Percentiles rank a stretch among this genome's conserved stretches.
These are phyloP conservation scores for Lenzites betulinus DNA, from an alignment of 768 basidiomycete genomes.

Conservation along the genomic window DNA sequence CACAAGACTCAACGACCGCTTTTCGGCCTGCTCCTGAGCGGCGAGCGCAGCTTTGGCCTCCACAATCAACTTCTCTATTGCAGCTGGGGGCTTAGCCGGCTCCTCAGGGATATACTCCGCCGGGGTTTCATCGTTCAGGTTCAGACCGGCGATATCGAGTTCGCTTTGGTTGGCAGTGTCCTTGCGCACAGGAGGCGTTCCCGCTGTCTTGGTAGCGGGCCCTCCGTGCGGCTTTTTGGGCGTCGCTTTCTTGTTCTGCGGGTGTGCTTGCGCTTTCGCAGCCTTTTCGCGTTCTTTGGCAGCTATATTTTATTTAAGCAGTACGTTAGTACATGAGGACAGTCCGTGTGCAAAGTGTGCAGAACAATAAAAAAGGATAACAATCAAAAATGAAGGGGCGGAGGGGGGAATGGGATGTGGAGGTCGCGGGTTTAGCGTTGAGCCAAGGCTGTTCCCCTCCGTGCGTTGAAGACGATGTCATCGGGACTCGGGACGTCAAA, in stretches of 20 bases:
- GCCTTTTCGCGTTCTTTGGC: slow-evolving; percentile 81
- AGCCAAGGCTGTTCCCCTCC: slow-evolving; percentile 68
- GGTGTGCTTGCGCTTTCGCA: slow-evolving; percentile 50
- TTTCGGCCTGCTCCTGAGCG: slow-evolving; percentile 49
- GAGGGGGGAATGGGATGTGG: slow-evolving; percentile 38
- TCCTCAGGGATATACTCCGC: slow-evolving; percentile 36
- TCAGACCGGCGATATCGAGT: slow-evolving; percentile 75
- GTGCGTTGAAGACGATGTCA: slow-evolving; percentile 80
- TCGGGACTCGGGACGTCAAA: slow-evolving; percentile 92
- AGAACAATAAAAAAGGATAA: slow-evolving; percentile 40
- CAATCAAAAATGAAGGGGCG: slow-evolving; percentile 29
- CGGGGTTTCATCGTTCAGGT: slow-evolving; percentile 52
- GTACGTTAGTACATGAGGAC: slow-evolving; percentile 37
- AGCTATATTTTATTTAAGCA: slow-evolving; percentile 48
- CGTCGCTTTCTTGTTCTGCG: slow-evolving; percentile 40
- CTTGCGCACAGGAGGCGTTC: slow-evolving; percentile 41
- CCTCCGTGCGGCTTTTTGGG: slow-evolving; percentile 37
- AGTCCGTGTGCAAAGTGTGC: slow-evolving; percentile 34
- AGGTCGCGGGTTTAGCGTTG: slow-evolving; percentile 42
- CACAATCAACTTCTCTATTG: slow-evolving; percentile 80
- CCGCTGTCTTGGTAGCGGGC: slow-evolving; percentile 38
- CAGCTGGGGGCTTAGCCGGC: slow-evolving; percentile 63
- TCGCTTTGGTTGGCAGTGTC: slow-evolving; percentile 50
- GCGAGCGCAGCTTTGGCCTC: slow-evolving; percentile 65
- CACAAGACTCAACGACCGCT: slow-evolving; percentile 80